Percentiles rank a stretch among this genome's conserved stretches.
phyloP scores from a whole-genome alignment of 2,329 filamentous ascomycete species.

The Colletotrichum falcatum region DNA sequence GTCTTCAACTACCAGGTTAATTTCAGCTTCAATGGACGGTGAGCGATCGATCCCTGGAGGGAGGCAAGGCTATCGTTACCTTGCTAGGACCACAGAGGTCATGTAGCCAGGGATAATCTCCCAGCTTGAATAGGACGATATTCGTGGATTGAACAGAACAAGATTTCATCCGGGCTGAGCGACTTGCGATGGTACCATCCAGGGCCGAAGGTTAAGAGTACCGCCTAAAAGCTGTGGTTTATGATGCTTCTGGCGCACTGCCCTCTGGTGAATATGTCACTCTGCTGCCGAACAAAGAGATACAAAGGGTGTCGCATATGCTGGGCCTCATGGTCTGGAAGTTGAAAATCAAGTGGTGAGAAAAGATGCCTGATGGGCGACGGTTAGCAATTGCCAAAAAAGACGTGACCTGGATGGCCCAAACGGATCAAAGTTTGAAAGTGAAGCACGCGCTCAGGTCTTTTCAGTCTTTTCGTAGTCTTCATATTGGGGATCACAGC shows the following conservation, averaged over 20 bases:
- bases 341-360: constrained; percentile 4
- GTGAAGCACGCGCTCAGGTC: constrained; percentile 68
- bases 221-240: not conserved
- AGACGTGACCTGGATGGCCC: not conserved
- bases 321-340: constrained; percentile 21
- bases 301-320: too few relatives aligned
- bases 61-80: too few relatives aligned
- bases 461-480: constrained; percentile 75
- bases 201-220: not conserved
- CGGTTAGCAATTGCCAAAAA: not conserved
- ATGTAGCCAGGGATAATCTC: too few relatives aligned
- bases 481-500: constrained; percentile 63
- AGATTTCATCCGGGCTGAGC: not conserved
- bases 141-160: not conserved
- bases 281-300: not conserved
- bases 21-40: not conserved
- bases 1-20: not conserved
- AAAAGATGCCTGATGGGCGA: constrained; percentile 1
- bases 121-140: too few relatives aligned
- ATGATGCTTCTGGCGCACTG: not conserved
- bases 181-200: too few relatives aligned
- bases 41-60: not conserved
- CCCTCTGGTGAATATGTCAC: not conserved
- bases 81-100: not conserved
- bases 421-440: constrained; percentile 12